phyloP scores from a whole-genome alignment of 345 rosid species.

The Raphanus sativus region DNA sequence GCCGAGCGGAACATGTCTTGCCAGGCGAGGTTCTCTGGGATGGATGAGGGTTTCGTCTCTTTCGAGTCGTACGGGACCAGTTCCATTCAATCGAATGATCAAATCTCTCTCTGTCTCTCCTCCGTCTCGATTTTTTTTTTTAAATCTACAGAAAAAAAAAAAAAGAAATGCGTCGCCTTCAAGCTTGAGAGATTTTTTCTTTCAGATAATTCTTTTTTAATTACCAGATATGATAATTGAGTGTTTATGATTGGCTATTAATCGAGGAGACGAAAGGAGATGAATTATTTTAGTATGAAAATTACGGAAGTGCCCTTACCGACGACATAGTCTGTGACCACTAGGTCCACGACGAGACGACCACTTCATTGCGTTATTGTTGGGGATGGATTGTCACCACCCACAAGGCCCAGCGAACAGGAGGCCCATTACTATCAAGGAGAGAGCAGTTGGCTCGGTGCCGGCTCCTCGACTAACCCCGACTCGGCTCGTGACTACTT shows the following conservation, averaged over 20 bases:
- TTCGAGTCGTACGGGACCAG: conserved; percentile 74
- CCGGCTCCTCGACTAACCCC: no score
- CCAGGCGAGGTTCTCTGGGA: conserved; percentile 63
- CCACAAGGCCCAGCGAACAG: no score
- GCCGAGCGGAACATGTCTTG: conserved; percentile 96
- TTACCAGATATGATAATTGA: conserved; percentile 21
- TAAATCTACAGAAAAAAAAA: background rate
- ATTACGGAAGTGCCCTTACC: conserved; percentile 23
- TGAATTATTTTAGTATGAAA: background rate
- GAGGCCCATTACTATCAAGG: no score
- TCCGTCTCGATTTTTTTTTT: conserved; percentile 12
- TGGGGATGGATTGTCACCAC: no score
- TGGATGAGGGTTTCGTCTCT: conserved; percentile 46
- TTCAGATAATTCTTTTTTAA: background rate
- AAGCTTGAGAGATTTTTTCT: conserved; percentile 12
- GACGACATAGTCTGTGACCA: conserved; percentile 18
- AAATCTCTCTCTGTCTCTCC: conserved; percentile 21
- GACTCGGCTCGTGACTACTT: no score
- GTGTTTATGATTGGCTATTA: conserved; percentile 38
- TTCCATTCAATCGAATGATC: conserved; percentile 53
- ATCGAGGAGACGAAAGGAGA: conserved; percentile 5
- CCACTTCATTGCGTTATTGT: background rate
- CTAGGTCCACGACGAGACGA: conserved; percentile 15
- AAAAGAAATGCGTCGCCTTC: background rate
- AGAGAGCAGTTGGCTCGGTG: no score